Evolutionary conservation across 495 filamentous ascomycete species (phyloP).

Genomic region (Xylaria venustula): DNA sequence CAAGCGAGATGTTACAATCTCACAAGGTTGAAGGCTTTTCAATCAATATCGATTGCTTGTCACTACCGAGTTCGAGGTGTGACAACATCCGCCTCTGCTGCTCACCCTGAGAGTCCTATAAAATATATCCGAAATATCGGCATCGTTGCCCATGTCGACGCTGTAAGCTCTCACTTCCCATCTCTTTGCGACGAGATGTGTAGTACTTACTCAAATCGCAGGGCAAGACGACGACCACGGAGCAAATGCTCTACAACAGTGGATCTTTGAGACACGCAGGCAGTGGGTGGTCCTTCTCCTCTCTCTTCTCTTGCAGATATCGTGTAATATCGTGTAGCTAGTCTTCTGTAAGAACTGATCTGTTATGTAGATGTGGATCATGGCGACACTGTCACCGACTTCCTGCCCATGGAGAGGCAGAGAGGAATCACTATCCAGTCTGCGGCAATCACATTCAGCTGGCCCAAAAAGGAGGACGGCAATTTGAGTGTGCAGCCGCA

Average conservation of each 20-base stretch:
- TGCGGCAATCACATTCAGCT: constrained; percentile 91
- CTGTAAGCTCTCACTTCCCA: constrained; percentile 50
- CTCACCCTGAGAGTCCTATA: constrained; percentile 34
- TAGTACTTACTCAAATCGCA: constrained; percentile 25
- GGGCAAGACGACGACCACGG: constrained; percentile 98
- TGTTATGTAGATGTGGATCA: constrained; percentile 79
- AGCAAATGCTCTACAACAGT: constrained; percentile 98
- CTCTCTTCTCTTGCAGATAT: not conserved
- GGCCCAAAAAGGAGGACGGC: constrained; percentile 49
- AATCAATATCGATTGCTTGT: constrained; percentile 5
- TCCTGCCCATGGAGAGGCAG: constrained; percentile 88
- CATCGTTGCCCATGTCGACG: constrained; percentile 99
- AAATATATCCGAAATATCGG: constrained; percentile 85
- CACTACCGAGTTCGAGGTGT: constrained; percentile 8
- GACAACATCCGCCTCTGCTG: constrained; percentile 5
- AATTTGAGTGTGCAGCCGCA: constrained; percentile 41
- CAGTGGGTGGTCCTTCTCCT: constrained; percentile 46
- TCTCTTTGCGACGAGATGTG: too few species aligned
- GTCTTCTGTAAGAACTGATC: constrained; percentile 13
- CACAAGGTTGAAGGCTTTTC: constrained; percentile 12
- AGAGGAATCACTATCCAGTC: constrained; percentile 98
- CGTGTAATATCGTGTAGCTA: too few species aligned
- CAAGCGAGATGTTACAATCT: constrained; percentile 22
- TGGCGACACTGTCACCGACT: constrained; percentile 96
- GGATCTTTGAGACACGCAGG: constrained; percentile 85